phyloP scores from a whole-genome alignment of 2,329 filamentous ascomycete genomes.

The Microcyclosporella mali region DNA sequence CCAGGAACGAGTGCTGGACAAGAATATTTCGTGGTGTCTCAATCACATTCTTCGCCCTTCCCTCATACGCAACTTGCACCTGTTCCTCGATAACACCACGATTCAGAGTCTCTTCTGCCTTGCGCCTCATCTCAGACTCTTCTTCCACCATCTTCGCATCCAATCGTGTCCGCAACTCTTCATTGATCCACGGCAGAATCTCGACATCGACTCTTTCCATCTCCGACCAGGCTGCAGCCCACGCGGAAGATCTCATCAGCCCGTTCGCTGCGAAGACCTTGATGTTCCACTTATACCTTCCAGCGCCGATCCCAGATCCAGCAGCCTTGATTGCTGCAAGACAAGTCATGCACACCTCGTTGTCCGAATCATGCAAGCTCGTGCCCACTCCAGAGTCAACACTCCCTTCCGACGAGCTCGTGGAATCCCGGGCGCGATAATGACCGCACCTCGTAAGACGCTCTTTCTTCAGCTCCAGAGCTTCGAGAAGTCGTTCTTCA shows the following conservation, averaged over 20 bases:
- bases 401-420: conserved; percentile 27
- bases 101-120: conserved; percentile 27
- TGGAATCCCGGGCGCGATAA: conserved; percentile 59
- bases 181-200: conserved; percentile 66
- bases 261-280: conserved; percentile 94
- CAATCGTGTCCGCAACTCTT: conserved; percentile 54
- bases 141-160: conserved; percentile 44
- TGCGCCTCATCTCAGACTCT: conserved; percentile 30
- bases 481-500: conserved; percentile 70
- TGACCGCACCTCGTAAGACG: conserved; percentile 70
- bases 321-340: conserved; percentile 32
- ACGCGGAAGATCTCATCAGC: conserved; percentile 83
- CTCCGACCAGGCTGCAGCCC: conserved; percentile 89
- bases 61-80: conserved; percentile 10
- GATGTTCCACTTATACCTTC: conserved; percentile 61
- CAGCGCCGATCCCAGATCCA: conserved; percentile 32
- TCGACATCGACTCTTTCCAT: conserved; percentile 99
- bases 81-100: conserved; percentile 19
- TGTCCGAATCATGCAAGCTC: conserved; percentile 20
- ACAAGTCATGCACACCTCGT: conserved; percentile 30
- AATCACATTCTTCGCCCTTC: too few species aligned
- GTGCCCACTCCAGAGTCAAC: conserved; percentile 28
- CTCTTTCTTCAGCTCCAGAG: conserved; percentile 64
- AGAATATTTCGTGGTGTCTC: too few species aligned
- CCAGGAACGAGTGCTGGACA: too few species aligned